phyloP scores from a whole-genome alignment of 768 basidiomycete species.

The Hemileccinum rubropunctum region DNA sequence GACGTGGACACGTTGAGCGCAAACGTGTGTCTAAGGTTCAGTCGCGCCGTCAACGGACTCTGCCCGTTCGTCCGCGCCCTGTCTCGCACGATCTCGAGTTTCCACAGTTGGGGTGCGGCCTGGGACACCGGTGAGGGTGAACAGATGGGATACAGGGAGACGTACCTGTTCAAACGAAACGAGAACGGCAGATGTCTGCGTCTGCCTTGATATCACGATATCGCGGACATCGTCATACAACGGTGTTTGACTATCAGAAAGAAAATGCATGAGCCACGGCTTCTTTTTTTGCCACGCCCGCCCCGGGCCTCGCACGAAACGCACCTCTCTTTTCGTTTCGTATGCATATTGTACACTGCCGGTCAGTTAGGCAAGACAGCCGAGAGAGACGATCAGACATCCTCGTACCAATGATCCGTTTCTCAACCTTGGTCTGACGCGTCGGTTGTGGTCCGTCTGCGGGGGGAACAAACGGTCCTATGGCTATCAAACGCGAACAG shows the following conservation, averaged over 20 bases:
- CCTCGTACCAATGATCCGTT: slow-evolving; percentile 47
- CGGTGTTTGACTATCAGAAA: slow-evolving; percentile 43
- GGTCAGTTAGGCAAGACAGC: slow-evolving; percentile 3
- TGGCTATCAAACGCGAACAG: slow-evolving; percentile 42
- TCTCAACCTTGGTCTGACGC: slow-evolving; percentile 45
- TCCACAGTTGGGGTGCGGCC: slow-evolving; percentile 77
- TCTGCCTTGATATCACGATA: slow-evolving; percentile 43
- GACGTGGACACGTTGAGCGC: slow-evolving; percentile 57
- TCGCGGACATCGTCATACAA: slow-evolving; percentile 53
- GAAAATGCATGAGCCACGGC: not conserved
- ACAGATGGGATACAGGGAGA: not conserved
- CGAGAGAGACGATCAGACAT: not conserved
- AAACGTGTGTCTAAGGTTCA: slow-evolving; percentile 61
- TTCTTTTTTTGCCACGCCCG: not conserved
- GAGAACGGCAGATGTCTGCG: slow-evolving; percentile 40
- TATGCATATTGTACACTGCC: slow-evolving; percentile 47
- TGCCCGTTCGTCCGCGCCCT: slow-evolving; percentile 31
- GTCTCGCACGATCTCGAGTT: slow-evolving; percentile 60
- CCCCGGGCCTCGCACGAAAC: slow-evolving; percentile 1
- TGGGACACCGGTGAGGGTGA: slow-evolving; percentile 17
- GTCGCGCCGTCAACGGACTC: slow-evolving; percentile 18
- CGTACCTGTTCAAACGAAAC: slow-evolving; percentile 33
- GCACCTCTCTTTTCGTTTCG: slow-evolving; percentile 45
- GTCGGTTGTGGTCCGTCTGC: slow-evolving; percentile 44
- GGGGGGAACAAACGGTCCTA: slow-evolving; percentile 44